phyloP scores from a whole-genome alignment of 352 stramenopile genomes.

The Phytophthora lateralis region DNA sequence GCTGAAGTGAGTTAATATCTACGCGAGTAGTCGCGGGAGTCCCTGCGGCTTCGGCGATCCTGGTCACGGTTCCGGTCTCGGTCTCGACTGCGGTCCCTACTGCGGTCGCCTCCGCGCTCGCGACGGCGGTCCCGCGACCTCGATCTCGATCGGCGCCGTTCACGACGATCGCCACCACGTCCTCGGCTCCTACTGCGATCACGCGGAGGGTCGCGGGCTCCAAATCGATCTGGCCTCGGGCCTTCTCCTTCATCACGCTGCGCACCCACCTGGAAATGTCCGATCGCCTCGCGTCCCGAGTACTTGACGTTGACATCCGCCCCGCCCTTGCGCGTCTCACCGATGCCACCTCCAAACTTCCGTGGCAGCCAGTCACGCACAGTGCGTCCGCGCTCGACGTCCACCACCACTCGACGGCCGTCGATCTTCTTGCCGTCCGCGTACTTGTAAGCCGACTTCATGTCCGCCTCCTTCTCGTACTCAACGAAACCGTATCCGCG shows the following conservation, averaged over 20 bases:
- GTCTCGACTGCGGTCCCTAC: slow-evolving; percentile 37
- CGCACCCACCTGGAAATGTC: slow-evolving; percentile 41
- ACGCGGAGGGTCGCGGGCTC: slow-evolving; percentile 28
- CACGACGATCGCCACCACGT: slow-evolving; percentile 44
- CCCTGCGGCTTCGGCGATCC: slow-evolving; percentile 55
- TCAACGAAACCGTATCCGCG: slow-evolving; percentile 98
- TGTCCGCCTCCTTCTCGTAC: slow-evolving; percentile 97
- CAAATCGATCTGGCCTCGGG: slow-evolving; percentile 38
- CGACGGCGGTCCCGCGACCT: slow-evolving; percentile 48
- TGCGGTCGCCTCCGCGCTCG: slow-evolving; percentile 46
- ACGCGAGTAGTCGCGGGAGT: slow-evolving; percentile 54
- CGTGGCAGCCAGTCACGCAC: slow-evolving; percentile 96
- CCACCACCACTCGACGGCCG: slow-evolving; percentile 95
- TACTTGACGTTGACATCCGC: slow-evolving; percentile 88
- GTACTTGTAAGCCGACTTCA: slow-evolving; percentile 95
- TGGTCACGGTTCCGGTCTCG: slow-evolving; percentile 23
- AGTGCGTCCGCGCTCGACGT: slow-evolving; percentile 98
- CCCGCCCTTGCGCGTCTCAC: slow-evolving; percentile 83
- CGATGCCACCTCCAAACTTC: slow-evolving; percentile 94
- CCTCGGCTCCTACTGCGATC: slow-evolving; percentile 55
- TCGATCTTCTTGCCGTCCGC: slow-evolving; percentile 97
- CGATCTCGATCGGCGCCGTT: slow-evolving; percentile 31
- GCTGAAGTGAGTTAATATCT: slow-evolving; percentile 29
- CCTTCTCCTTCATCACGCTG: slow-evolving; percentile 36
- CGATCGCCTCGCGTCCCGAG: slow-evolving; percentile 61